Evolutionary conservation across 257 asterid species (phyloP).

Genomic region (Solanum bulbocastanum): DNA sequence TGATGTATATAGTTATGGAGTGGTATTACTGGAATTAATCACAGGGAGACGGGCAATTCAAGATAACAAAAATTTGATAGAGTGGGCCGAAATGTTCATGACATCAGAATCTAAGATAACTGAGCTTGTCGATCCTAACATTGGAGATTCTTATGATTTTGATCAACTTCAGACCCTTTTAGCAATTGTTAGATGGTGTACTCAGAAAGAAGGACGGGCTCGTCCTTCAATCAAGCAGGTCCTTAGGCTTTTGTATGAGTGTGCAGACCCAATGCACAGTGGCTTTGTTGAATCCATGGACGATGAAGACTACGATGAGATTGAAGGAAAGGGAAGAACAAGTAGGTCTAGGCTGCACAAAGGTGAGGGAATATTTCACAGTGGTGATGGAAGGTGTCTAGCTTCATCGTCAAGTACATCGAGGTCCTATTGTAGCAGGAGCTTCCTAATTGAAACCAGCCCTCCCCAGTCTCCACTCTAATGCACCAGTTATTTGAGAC

Average conservation of each 20-base stretch:
- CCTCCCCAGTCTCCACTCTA: constrained; percentile 63
- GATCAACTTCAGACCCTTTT: constrained; percentile 63
- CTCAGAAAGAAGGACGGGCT: constrained; percentile 61
- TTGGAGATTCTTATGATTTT: constrained; percentile 55
- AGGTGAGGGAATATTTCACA: constrained; percentile 22
- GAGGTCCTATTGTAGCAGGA: constrained; percentile 73
- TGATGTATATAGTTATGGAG: constrained; percentile 79
- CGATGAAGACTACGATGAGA: constrained; percentile 42
- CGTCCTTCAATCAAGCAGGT: constrained; percentile 95
- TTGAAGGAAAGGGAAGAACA: constrained; percentile 39
- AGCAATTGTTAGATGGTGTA: constrained; percentile 63
- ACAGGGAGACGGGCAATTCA: constrained; percentile 75
- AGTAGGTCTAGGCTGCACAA: constrained; percentile 39
- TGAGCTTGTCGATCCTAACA: constrained; percentile 60
- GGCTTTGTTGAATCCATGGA: constrained; percentile 71
- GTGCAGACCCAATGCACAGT: constrained; percentile 59
- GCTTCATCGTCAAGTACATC: constrained; percentile 94
- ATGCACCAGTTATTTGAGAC: constrained; percentile 32
- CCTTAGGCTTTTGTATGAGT: constrained; percentile 68
- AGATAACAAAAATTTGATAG: constrained; percentile 70
- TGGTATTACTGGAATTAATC: constrained; percentile 64
- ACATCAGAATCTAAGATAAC: constrained; percentile 42
- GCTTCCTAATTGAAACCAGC: constrained; percentile 57
- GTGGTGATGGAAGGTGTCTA: constrained; percentile 58
- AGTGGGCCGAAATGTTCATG: constrained; percentile 57